phyloP scores from a whole-genome alignment of 2,329 filamentous ascomycete genomes.

The Tolypocladium pustulatum region DNA sequence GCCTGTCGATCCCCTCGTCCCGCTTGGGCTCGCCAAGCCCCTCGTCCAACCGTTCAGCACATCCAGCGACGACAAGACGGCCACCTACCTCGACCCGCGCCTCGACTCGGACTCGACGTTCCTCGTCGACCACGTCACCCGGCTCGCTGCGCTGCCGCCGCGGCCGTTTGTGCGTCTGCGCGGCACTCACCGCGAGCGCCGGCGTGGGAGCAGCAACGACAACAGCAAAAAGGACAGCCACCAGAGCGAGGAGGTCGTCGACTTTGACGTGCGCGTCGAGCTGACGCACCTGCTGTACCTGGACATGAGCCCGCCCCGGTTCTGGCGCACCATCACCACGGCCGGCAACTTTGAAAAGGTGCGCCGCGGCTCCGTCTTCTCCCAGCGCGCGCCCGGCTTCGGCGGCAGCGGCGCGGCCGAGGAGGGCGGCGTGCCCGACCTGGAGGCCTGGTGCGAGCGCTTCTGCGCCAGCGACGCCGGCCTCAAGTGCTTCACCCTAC shows the following conservation, averaged over 20 bases:
- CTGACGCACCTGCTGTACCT: constrained; percentile 47
- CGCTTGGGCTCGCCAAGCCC: constrained; percentile 6
- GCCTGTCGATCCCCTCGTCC: constrained; percentile 14
- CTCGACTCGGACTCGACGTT: constrained; percentile 33
- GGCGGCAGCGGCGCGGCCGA: constrained; percentile 15
- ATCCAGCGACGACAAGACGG: constrained; percentile 21
- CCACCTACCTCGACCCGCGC: constrained; percentile 30
- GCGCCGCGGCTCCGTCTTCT: constrained; percentile 53
- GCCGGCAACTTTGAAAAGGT: constrained; percentile 49
- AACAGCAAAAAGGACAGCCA: constrained; percentile 23
- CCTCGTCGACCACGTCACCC: constrained; percentile 32
- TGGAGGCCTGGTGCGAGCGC: constrained; percentile 54
- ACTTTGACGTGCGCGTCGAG: constrained; percentile 50
- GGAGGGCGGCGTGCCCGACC: constrained; percentile 19
- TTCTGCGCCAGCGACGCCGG: constrained; percentile 49
- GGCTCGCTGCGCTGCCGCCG: constrained; percentile 37
- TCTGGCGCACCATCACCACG: constrained; percentile 35
- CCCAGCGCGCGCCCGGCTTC: constrained; percentile 37
- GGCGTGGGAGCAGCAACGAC: constrained; percentile 3
- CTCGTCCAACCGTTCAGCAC: constrained; percentile 15
- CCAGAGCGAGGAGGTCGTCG: constrained; percentile 40
- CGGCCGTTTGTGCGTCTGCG: constrained; percentile 40
- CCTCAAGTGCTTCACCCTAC: constrained; percentile 46
- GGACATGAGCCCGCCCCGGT: constrained; percentile 25
- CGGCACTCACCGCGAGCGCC: constrained; percentile 40